Evolutionary conservation across 306 rosid genomes (phyloP), one percentile per base, ranked within the genome.

Genomic region (Phaseolus lunatus): DNA sequence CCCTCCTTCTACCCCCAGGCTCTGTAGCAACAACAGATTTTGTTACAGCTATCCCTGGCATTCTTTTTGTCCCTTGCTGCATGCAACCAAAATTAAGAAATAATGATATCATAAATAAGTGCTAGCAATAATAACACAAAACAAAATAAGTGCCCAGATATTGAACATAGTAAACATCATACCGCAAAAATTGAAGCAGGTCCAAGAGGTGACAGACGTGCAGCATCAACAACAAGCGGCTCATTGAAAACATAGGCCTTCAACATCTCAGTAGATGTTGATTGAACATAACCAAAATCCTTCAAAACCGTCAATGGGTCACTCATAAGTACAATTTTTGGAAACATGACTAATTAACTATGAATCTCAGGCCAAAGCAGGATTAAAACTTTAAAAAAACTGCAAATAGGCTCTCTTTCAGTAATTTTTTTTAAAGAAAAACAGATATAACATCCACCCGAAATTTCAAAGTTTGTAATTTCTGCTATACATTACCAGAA

Each of bases 31-130:
- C 92, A 80, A 92, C 96, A 76, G 96, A 92, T 77, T 92, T 92
- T 68, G 96, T 90, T 81, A 92, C 93, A 48, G 97, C 97, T 73
- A 85, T 88, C 77, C 97, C 96, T 19, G 97, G 92, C 96, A 88
- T 92, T 90, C 96, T 87, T 83, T 92, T 90, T 29, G 85, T 67
- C 59, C 96, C 92, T 82, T 88, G 96, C 93, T 90, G 93, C 89
- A 84, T 27, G 72, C 62, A 84, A 84, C 61, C 82, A 84, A 77
- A 59, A 72, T 59, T 76, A 7, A 78, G 58, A 77, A 79, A 76
- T 48, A 35, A 16, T 76, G 29, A 58, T 54, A 67, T 18, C 37
- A 69, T 1, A 62, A 31, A 69, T 0, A 62, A 31, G 20, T 43
- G 24, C 59, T 67, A 54, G 72, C 27, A 20, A 72, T 54, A 68